Evolutionary conservation across 1,284 basidiomycete genomes (phyloP).

Genomic region (Amylostereum areolatum): DNA sequence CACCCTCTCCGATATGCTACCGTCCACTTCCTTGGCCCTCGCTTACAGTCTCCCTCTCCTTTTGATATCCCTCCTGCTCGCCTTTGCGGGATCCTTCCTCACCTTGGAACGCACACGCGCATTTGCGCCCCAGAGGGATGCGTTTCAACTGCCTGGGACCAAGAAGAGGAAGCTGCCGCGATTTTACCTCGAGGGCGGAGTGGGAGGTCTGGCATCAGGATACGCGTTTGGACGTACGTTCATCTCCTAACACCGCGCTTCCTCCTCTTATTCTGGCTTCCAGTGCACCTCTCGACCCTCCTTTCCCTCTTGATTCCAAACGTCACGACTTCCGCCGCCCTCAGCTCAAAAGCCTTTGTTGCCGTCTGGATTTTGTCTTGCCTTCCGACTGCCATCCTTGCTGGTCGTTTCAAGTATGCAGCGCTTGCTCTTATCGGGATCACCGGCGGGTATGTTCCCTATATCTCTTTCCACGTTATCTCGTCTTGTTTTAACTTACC

Average conservation of each 20-base stretch:
- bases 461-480: constrained; percentile 1
- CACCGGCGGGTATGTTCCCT: constrained; percentile 42
- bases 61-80: constrained; percentile 43
- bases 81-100: constrained; percentile 60
- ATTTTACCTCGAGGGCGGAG: constrained; percentile 49
- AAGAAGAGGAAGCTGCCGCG: constrained; percentile 25
- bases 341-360: constrained; percentile 46
- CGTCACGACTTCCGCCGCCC: constrained; percentile 34
- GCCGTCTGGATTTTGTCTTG: constrained; percentile 53
- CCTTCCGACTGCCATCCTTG: constrained; percentile 36
- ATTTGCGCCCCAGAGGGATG: constrained; percentile 42
- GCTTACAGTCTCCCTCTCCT: constrained; percentile 52
- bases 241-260: constrained; percentile 1
- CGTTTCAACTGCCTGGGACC: constrained; percentile 27
- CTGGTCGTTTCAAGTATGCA: constrained; percentile 43
- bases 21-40: too few relatives aligned
- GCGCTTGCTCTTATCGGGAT: constrained; percentile 41
- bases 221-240: constrained; percentile 55
- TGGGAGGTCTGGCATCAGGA: constrained; percentile 54
- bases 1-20: too few relatives aligned
- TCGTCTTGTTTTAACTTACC: constrained; percentile 4
- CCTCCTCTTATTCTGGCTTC: constrained; percentile 2
- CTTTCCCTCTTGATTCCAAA: constrained; percentile 52
- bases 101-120: constrained; percentile 60
- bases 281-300: constrained; percentile 58